phyloP scores from a whole-genome alignment of 148 eudicot genomes.

The Cornus controversa region DNA sequence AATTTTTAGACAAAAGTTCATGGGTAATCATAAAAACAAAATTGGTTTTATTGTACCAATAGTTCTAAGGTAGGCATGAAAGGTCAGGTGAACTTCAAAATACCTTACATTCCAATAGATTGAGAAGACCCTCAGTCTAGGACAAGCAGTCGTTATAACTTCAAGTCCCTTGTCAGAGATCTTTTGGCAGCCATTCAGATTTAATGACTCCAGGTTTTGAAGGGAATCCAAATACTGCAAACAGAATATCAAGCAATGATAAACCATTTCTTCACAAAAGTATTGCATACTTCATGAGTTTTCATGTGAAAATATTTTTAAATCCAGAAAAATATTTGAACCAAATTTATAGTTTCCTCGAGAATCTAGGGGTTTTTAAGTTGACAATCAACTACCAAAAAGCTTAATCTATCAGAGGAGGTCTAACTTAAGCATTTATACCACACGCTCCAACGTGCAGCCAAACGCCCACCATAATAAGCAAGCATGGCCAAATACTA shows the following conservation, averaged over 20 bases:
- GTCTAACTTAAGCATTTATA: no score
- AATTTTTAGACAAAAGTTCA: not conserved
- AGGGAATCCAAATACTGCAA: slow-evolving; percentile 58
- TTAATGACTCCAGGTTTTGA: slow-evolving; percentile 60
- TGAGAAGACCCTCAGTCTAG: slow-evolving; percentile 64
- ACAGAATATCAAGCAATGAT: not conserved
- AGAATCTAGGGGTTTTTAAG: not conserved
- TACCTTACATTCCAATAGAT: slow-evolving; percentile 97
- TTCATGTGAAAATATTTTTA: not conserved
- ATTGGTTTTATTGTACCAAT: not conserved
- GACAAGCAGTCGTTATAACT: slow-evolving; percentile 59
- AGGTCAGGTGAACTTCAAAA: not conserved
- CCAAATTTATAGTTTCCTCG: no score
- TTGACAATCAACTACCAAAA: no score
- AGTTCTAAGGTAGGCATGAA: not conserved
- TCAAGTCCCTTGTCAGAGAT: slow-evolving; percentile 85
- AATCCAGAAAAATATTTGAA: not conserved
- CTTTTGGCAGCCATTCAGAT: slow-evolving; percentile 92
- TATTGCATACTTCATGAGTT: not conserved
- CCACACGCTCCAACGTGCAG: no score
- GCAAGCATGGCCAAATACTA: no score
- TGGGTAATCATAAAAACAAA: not conserved
- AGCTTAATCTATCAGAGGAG: no score
- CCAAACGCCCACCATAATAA: no score
- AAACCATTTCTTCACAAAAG: not conserved